phyloP scores from a whole-genome alignment of 1,284 basidiomycete species.

The Sanghuangporus sanghuang region DNA sequence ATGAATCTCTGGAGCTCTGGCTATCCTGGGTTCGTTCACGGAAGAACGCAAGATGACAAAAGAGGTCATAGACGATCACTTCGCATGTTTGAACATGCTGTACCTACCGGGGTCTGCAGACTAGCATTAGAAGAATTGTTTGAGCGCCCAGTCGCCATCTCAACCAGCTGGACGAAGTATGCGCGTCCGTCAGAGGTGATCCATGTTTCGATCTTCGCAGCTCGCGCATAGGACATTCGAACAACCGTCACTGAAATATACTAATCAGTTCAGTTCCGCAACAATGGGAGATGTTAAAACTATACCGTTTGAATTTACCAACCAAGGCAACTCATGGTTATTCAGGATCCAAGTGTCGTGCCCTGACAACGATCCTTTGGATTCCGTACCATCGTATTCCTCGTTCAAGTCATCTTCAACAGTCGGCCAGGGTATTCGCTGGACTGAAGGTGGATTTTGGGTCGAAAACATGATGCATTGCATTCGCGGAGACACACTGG shows the following conservation, averaged over 20 bases:
- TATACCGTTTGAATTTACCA: constrained; percentile 63
- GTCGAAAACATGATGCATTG: constrained; percentile 70
- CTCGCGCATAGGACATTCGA: constrained; percentile 51
- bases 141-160: constrained; percentile 21
- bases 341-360: constrained; percentile 72
- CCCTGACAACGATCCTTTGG: constrained; percentile 26
- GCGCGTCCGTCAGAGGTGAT: constrained; percentile 76
- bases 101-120: neutral
- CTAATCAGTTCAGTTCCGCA: neutral
- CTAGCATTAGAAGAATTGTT: neutral
- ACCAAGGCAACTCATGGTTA: constrained; percentile 67
- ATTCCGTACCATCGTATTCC: constrained; percentile 24
- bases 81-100: neutral
- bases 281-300: neutral
- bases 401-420: constrained; percentile 38
- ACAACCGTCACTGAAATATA: constrained; percentile 43
- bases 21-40: neutral
- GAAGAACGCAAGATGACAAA: neutral
- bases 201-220: constrained; percentile 69
- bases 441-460: constrained; percentile 61
- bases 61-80: neutral
- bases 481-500: constrained; percentile 67
- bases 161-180: constrained; percentile 65
- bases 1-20: constrained; percentile 23
- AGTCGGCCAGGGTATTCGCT: constrained; percentile 76